phyloP scores from a whole-genome alignment of 129 eudicot genomes.

The Chrysanthemum lavandulifolium region DNA sequence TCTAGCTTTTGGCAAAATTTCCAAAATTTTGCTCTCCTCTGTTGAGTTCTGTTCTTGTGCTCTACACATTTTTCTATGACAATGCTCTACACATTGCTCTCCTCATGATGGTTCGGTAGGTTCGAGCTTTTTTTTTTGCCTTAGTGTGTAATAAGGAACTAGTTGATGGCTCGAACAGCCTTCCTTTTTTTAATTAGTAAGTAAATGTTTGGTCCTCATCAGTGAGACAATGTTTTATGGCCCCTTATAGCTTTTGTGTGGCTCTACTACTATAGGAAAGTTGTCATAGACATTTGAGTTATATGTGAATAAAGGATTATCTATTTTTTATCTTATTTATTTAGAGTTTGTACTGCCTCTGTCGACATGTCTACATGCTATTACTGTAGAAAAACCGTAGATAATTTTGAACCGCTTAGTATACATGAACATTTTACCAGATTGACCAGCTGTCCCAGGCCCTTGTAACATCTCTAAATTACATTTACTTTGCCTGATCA shows the following conservation, averaged over 20 bases:
- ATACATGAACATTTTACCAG: too few species aligned
- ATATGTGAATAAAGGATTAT: conserved; percentile 1
- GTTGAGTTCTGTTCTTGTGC: neutral
- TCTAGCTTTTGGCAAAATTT: neutral
- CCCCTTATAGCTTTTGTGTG: neutral
- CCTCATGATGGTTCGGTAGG: too few species aligned
- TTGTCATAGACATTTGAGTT: conserved; percentile 12
- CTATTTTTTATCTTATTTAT: neutral
- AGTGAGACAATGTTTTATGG: neutral
- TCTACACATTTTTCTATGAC: neutral
- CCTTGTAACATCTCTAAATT: too few species aligned
- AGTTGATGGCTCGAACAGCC: conserved; percentile 3
- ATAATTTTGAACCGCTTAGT: too few species aligned
- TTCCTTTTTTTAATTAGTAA: neutral
- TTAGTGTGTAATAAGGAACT: neutral
- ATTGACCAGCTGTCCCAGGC: too few species aligned
- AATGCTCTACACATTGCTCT: too few species aligned
- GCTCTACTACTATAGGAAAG: neutral
- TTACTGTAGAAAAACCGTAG: too few species aligned
- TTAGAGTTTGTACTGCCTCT: neutral
- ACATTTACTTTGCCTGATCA: neutral
- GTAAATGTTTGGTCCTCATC: neutral
- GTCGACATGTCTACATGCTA: neutral
- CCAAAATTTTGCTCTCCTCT: neutral
- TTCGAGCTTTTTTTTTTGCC: neutral